Evolutionary conservation across 164 flowering plant species (phyloP).

Genomic region (Liriodendron chinense): DNA sequence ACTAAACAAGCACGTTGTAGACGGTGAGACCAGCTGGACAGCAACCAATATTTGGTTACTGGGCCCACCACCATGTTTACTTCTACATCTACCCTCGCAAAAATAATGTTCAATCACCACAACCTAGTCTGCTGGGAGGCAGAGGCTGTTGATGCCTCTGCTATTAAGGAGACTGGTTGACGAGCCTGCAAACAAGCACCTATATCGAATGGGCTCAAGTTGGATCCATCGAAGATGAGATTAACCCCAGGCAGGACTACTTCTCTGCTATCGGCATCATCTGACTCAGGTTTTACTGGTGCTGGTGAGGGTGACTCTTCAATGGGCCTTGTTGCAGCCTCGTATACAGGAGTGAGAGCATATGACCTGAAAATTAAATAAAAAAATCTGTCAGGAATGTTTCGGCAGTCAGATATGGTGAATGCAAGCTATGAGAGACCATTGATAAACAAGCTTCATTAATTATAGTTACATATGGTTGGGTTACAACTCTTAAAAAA

Average conservation of each 20-base stretch:
- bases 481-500: no score
- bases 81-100: background rate
- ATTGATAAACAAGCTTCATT: no score
- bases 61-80: constrained; percentile 2
- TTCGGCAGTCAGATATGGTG: no score
- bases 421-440: no score
- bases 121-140: constrained; percentile 36
- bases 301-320: constrained; percentile 48
- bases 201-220: constrained; percentile 83
- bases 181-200: constrained; percentile 97
- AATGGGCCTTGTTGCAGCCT: constrained; percentile 67
- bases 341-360: constrained; percentile 75
- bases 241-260: constrained; percentile 81
- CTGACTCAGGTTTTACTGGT: constrained; percentile 52
- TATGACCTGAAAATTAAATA: constrained; percentile 61
- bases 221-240: constrained; percentile 86
- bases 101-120: constrained; percentile 8
- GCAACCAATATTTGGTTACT: constrained; percentile 5
- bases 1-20: constrained; percentile 13
- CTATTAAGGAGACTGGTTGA: constrained; percentile 77
- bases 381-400: no score
- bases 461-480: no score
- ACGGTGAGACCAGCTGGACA: constrained; percentile 1
- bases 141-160: constrained; percentile 82
- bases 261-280: constrained; percentile 75